These are phyloP conservation scores for Dryas drummondii DNA, from an alignment of 306 rosid species.

Conservation along the genomic window DNA sequence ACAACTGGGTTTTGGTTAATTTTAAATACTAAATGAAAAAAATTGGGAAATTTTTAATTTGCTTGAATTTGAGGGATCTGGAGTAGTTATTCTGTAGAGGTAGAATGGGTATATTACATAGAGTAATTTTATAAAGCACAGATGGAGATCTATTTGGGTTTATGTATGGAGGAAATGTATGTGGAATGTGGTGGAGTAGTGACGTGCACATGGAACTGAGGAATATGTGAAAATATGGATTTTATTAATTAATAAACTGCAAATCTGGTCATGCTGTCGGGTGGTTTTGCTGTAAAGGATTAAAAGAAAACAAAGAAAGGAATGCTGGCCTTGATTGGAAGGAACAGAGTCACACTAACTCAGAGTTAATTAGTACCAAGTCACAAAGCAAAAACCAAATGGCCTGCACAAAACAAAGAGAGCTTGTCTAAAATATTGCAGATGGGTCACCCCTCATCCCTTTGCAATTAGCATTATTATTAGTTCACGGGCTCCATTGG, in stretches of 20 bases:
- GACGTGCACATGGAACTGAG: conserved; percentile 69
- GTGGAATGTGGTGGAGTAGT: conserved; percentile 54
- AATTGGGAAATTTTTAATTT: conserved; percentile 1
- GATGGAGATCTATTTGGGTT: conserved; percentile 31
- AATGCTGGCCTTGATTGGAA: conserved; percentile 58
- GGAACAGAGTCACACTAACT: conserved; percentile 41
- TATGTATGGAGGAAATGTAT: conserved; percentile 31
- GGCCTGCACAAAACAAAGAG: conserved; percentile 21
- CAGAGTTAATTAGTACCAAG: conserved; percentile 34
- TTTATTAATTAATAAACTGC: conserved; percentile 24
- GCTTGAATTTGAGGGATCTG: conserved; percentile 26
- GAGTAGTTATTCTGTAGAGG: conserved; percentile 19
- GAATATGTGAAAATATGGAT: conserved; percentile 30
- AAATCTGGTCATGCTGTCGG: conserved; percentile 60
- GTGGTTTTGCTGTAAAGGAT: conserved; percentile 38
- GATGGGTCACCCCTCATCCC: conserved; percentile 26
- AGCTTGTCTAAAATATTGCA: conserved; percentile 7
- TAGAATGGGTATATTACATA: conserved; percentile 27
- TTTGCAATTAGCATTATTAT: conserved; percentile 24
- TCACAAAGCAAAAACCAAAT: conserved; percentile 31
- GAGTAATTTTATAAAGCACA: conserved; percentile 19
- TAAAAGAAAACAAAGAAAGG: conserved; percentile 36
- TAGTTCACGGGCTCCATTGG: conserved; percentile 31
- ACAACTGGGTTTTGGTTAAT: conserved; percentile 17
- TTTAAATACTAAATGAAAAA: neutral